Evolutionary conservation across 2,329 filamentous ascomycete species (phyloP).

Genomic region (Fusarium chaquense): DNA sequence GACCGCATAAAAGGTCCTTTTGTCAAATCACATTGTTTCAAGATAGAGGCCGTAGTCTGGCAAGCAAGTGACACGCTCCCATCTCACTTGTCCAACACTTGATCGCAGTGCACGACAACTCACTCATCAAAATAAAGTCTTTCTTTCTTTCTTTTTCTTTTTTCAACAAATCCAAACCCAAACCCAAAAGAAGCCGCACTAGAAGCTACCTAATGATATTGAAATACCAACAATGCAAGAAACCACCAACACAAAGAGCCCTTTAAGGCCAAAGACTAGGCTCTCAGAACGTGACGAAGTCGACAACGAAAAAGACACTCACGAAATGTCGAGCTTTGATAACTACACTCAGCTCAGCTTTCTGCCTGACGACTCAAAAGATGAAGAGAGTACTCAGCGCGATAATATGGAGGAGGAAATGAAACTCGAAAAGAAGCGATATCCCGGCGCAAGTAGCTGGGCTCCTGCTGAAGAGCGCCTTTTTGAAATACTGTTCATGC

Average conservation of each 20-base stretch:
- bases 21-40: neutral
- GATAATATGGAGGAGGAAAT: constrained; percentile 52
- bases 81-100: constrained; percentile 9
- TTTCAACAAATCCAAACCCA: neutral
- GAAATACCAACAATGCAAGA: constrained; percentile 18
- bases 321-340: constrained; percentile 13
- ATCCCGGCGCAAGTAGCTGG: constrained; percentile 62
- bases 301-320: constrained; percentile 10
- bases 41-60: neutral
- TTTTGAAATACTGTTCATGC: constrained; percentile 57
- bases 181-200: neutral
- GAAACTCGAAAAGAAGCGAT: constrained; percentile 57
- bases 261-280: constrained; percentile 19
- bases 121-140: constrained; percentile 9
- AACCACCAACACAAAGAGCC: constrained; percentile 7
- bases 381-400: constrained; percentile 20
- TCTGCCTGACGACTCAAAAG: constrained; percentile 20
- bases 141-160: constrained; percentile 21
- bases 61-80: constrained; percentile 3
- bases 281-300: constrained; percentile 5
- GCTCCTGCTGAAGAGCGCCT: constrained; percentile 62
- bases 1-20: accelerated
- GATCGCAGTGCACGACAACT: constrained; percentile 23
- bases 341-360: constrained; percentile 18
- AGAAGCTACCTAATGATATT: constrained; percentile 1